These are phyloP conservation scores for Kazachstania sp. DNA, from an alignment of 1,139 yeast species.

Conservation along the genomic window DNA sequence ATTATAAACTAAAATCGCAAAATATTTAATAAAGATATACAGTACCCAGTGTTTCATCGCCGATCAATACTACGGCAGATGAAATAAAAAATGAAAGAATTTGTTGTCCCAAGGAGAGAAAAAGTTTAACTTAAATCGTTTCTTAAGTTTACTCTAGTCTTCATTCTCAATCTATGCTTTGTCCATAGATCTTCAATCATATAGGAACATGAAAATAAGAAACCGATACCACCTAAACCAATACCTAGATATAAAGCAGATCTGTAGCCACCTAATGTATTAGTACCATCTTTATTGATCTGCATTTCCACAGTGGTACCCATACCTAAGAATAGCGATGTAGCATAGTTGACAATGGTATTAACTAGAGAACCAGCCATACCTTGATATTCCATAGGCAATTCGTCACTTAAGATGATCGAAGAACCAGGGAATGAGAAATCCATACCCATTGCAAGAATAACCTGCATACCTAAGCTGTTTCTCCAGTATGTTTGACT, in stretches of 20 bases:
- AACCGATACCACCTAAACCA: constrained; percentile 27
- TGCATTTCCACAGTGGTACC: constrained; percentile 42
- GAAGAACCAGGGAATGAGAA: constrained; percentile 51
- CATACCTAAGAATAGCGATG: constrained; percentile 44
- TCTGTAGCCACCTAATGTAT: constrained; percentile 34
- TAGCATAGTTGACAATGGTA: constrained; percentile 47
- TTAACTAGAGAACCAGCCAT: constrained; percentile 53
- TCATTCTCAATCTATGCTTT: constrained; percentile 2
- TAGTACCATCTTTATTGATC: constrained; percentile 26
- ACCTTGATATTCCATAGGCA: constrained; percentile 48
- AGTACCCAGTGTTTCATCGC: not conserved
- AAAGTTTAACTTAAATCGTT: not conserved
- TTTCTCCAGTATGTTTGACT: constrained; percentile 41
- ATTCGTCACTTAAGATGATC: constrained; percentile 41
- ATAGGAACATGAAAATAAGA: constrained; percentile 11
- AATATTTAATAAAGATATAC: not conserved
- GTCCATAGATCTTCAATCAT: constrained; percentile 11
- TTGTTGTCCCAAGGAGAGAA: not conserved
- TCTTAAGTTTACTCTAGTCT: not conserved
- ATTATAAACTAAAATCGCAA: too few relatives aligned
- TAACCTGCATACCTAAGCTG: constrained; percentile 41
- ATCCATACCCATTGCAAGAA: constrained; percentile 52
- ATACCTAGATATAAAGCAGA: constrained; percentile 37
- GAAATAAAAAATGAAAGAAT: not conserved
- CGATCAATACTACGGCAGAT: not conserved